phyloP scores from a whole-genome alignment of 148 eudicot genomes.

The Fagopyrum homotropicum region DNA sequence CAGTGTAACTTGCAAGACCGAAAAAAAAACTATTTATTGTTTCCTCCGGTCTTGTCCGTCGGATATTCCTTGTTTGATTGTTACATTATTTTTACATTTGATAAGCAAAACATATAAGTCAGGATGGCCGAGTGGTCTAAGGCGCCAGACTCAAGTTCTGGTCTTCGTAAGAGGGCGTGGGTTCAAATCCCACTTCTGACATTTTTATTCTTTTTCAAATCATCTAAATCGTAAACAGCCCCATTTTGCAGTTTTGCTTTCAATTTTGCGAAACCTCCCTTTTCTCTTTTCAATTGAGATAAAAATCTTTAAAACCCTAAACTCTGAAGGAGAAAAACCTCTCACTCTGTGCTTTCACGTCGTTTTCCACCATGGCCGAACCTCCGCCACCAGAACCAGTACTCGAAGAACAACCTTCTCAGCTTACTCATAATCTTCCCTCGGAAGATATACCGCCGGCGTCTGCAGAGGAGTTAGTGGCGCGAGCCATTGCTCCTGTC shows the following conservation, averaged over 20 bases:
- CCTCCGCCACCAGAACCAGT: not conserved
- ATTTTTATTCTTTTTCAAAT: not conserved
- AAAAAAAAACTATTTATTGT: too few relatives aligned
- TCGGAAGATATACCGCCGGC: constrained; percentile 11
- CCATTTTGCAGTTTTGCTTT: too few relatives aligned
- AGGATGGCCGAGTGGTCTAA: constrained; percentile 40
- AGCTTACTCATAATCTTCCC: not conserved
- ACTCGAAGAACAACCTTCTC: not conserved
- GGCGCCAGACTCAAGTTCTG: constrained; percentile 37
- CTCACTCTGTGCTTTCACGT: not conserved
- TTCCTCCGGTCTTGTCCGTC: too few relatives aligned
- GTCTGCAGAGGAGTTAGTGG: constrained; percentile 55
- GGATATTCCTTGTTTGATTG: too few relatives aligned
- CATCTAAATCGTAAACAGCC: not conserved
- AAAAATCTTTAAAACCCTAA: constrained; percentile 22
- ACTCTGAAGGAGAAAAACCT: constrained; percentile 15
- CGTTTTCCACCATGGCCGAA: constrained; percentile 11
- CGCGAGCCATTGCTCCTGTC: constrained; percentile 81
- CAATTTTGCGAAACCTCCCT: not conserved
- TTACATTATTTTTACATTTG: too few relatives aligned
- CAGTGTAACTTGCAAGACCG: too few relatives aligned
- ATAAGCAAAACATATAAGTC: constrained; percentile 8
- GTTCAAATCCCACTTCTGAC: constrained; percentile 37
- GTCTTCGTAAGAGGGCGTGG: constrained; percentile 35
- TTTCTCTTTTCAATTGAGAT: not conserved